Base-by-base conservation (phyloP, 352 stramenopile genomes). In the Globisporangium nagaii region DNA sequence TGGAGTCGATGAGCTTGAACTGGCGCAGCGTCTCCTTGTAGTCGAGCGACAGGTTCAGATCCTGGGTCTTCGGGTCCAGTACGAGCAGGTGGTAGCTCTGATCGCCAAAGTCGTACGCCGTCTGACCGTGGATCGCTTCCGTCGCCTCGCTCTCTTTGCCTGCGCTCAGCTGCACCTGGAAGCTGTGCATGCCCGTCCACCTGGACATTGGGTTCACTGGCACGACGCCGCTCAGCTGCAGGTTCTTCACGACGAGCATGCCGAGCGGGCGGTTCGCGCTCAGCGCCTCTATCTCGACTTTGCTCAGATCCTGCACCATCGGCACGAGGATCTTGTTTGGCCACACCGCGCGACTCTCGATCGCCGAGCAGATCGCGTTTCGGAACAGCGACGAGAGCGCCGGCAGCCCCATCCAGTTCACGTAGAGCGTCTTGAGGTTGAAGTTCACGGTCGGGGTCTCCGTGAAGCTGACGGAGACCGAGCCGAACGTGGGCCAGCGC, bases 401-500 rank as follows among this genome's bases (percentile, higher is more conserved):
- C 0, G 69, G 69, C 22, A 78, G 49, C 20, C 72, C 69, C 69
- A 78, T 78, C 35, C 72, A 56, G 53, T 75, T 78, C 13, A 78
- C 53, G 28, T 73, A 60, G 12, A 78, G 35, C 27, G 66, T 71
- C 53, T 70, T 73, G 15, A 78, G 49, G 24, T 78, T 66, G 41
- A 78, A 78, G 47, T 73, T 70, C 42, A 78, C 70, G 5, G 69
- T 75, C 4, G 69, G 69, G 13, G 66, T 70, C 53, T 78, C 69
- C 2, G 63, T 75, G 55, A 78, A 78, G 45, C 69, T 75, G 39
- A 78, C 60, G 0, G 63, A 64, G 37, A 78, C 48, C 0, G 69
- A 59, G 13, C 69, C 69, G 43, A 78, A 69, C 12, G 66, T 75
- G 2, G 69, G 69, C 69, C 69, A 78, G 9, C 69, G 69, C 22